A percentile compares a stretch with the other conserved stretches of the same genome.
Conservation (phyloP, 805 yeast genomes). For the Brettanomyces custersianus region DNA sequence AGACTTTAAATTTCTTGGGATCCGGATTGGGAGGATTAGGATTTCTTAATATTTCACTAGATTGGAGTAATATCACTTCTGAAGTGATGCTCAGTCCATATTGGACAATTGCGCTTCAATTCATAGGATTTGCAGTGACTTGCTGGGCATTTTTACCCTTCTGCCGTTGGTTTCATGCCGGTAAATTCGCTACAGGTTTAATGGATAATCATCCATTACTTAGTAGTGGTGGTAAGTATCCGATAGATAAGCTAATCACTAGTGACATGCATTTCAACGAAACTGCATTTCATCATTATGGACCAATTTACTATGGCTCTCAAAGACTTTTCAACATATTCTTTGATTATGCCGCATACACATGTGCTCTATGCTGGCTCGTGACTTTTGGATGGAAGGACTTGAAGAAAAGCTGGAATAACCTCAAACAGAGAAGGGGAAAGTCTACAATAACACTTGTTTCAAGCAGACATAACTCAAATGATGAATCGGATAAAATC, state of each 20-base stretch:
- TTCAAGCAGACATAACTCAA: neutral
- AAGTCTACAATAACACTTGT: neutral
- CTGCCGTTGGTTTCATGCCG: conserved; percentile 30
- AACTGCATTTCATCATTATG: conserved; percentile 36
- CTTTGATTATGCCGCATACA: conserved; percentile 44
- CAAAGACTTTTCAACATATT: conserved; percentile 43
- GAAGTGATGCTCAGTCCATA: conserved; percentile 40
- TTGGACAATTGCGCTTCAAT: conserved; percentile 43
- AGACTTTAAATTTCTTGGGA: conserved; percentile 34
- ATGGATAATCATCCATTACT: conserved; percentile 38
- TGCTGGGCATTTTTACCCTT: conserved; percentile 42
- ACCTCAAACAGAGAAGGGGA: neutral
- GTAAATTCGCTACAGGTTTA: conserved; percentile 30
- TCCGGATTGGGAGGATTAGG: conserved; percentile 49
- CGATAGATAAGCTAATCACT: conserved; percentile 33
- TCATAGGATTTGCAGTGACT: conserved; percentile 35
- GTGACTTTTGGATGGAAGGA: conserved; percentile 18
- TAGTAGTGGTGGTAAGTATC: conserved; percentile 31
- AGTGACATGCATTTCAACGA: conserved; percentile 30
- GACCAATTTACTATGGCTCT: conserved; percentile 38
- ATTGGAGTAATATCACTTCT: conserved; percentile 47
- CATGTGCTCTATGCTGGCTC: conserved; percentile 40
- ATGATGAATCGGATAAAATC: neutral
- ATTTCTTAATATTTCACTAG: conserved; percentile 36
- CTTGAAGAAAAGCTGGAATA: conserved; percentile 9